Evolutionary conservation across 345 rosid species (phyloP).

Genomic region (Dovyalis caffra): DNA sequence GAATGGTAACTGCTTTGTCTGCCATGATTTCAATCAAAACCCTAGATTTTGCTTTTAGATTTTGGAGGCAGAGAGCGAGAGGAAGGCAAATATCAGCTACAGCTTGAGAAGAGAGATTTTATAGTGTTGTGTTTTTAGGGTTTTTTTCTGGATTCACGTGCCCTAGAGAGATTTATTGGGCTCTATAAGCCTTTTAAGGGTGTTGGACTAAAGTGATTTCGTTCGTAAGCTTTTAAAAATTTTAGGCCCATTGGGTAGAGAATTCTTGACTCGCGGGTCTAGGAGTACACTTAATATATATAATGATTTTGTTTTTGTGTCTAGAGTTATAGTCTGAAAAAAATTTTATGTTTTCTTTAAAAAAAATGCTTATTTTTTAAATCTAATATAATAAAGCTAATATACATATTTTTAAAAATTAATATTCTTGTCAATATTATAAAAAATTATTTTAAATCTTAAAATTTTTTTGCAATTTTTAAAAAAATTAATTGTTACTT

Average conservation of each 20-base stretch:
- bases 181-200: background rate
- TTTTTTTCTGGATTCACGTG: constrained; percentile 2
- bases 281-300: too few species aligned
- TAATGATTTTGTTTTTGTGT: too few species aligned
- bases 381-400: too few species aligned
- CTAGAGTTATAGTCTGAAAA: too few species aligned
- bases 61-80: background rate
- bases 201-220: background rate
- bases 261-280: too few species aligned
- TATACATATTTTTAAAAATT: too few species aligned
- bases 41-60: background rate
- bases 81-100: constrained; percentile 5
- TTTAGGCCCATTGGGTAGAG: background rate
- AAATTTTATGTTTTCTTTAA: too few species aligned
- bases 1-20: constrained; percentile 86
- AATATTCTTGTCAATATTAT: too few species aligned
- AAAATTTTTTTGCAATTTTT: too few species aligned
- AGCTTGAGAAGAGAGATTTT: constrained; percentile 22
- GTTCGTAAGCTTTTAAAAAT: background rate
- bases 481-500: too few species aligned
- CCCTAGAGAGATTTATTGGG: background rate
- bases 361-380: too few species aligned
- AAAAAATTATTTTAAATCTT: too few species aligned
- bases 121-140: constrained; percentile 26
- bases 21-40: constrained; percentile 44